Evolutionary conservation across 345 rosid genomes (phyloP).

Genomic region (Linum trigynum): DNA sequence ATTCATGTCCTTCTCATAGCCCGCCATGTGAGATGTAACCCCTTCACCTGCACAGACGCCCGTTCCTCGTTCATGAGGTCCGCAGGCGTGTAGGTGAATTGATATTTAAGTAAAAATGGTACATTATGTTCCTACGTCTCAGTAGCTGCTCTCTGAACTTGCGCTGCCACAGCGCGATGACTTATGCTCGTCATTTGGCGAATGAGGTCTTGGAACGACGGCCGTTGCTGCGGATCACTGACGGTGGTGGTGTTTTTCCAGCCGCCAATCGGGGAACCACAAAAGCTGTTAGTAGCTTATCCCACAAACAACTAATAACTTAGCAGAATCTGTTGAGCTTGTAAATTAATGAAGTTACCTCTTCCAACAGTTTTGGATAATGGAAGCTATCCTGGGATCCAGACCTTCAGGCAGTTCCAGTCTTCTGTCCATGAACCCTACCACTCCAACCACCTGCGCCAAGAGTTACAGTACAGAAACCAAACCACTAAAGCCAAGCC

Average conservation of each 20-base stretch:
- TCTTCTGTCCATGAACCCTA: conserved; percentile 90
- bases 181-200: conserved; percentile 39
- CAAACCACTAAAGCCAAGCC: background rate
- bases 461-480: background rate
- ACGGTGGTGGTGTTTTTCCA: conserved; percentile 6
- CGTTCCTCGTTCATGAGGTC: no score
- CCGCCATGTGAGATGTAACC: no score
- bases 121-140: conserved; percentile 1
- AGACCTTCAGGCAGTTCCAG: conserved; percentile 65
- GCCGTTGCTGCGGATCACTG: conserved; percentile 62
- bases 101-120: no score
- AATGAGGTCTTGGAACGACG: conserved; percentile 69
- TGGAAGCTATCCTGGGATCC: conserved; percentile 51
- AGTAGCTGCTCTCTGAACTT: conserved; percentile 9
- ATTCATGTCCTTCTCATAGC: no score
- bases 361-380: conserved; percentile 68
- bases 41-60: no score
- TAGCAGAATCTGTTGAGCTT: background rate
- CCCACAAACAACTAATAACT: background rate
- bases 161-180: conserved; percentile 17
- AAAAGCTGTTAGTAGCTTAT: background rate
- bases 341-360: conserved; percentile 33
- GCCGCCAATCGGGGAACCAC: background rate
- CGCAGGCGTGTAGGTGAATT: no score
- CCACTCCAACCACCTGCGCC: conserved; percentile 64